phyloP scores from a whole-genome alignment of 2,329 filamentous ascomycete genomes.

The Emericellopsis cladophorae region DNA sequence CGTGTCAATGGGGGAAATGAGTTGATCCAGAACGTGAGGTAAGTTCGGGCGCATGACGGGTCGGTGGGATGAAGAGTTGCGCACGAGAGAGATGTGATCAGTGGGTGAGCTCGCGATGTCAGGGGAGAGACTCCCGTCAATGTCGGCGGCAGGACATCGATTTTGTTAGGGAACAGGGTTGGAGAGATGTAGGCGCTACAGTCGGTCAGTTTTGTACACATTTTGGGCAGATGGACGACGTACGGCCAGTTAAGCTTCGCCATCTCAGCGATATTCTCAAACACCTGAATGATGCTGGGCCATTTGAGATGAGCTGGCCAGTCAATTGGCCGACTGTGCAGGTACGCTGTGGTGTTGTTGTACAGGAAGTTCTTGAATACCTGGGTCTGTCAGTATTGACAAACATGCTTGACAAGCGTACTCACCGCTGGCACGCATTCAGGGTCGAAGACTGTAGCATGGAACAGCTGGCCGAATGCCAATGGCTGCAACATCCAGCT shows the following conservation, averaged over 20 bases:
- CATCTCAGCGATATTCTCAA: slow-evolving; percentile 73
- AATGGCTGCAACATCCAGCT: slow-evolving; percentile 73
- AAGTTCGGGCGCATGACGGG: slow-evolving; percentile 78
- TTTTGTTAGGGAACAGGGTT: slow-evolving; percentile 67
- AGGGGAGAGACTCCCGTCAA: slow-evolving; percentile 64
- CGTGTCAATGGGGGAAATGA: slow-evolving; percentile 70
- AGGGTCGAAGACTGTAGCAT: slow-evolving; percentile 64
- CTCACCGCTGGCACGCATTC: slow-evolving; percentile 56
- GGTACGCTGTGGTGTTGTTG: slow-evolving; percentile 65
- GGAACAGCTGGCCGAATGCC: slow-evolving; percentile 62
- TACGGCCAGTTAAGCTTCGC: slow-evolving; percentile 75
- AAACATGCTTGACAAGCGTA: slow-evolving; percentile 1
- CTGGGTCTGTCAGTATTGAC: slow-evolving; percentile 7
- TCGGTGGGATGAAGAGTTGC: slow-evolving; percentile 79
- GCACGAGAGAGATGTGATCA: slow-evolving; percentile 76
- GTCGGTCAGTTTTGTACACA: slow-evolving; percentile 3
- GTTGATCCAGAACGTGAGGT: slow-evolving; percentile 74
- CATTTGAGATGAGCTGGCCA: slow-evolving; percentile 57
- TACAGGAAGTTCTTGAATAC: slow-evolving; percentile 40
- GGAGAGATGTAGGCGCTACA: slow-evolving; percentile 65
- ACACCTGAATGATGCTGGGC: slow-evolving; percentile 64
- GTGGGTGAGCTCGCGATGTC: slow-evolving; percentile 73
- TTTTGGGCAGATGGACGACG: slow-evolving; percentile 17
- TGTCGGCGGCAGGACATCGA: slow-evolving; percentile 49
- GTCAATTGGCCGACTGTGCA: slow-evolving; percentile 57